Base-by-base conservation (phyloP, 768 basidiomycete genomes). In the Lactifluus rugatus region DNA sequence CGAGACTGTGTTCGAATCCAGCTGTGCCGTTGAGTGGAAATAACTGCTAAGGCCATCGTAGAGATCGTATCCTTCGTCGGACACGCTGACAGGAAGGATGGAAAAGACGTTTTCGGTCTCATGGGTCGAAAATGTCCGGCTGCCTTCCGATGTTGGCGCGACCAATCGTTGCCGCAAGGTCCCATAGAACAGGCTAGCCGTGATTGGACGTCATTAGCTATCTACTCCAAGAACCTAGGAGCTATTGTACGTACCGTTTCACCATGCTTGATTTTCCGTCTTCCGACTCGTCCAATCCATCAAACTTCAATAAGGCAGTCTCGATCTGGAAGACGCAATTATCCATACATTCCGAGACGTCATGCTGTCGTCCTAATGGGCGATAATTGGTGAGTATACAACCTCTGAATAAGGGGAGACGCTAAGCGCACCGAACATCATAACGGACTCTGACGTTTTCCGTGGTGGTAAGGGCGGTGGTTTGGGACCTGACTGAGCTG, bases 251-350 rank as follows among this genome's bases (percentile, higher is more conserved):
- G 31, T 36, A 93, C 93, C 85, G 77, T 71, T 93, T 92, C 47
- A 96, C 85, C 10, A 95, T 78, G 61, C 91, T 91, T 0, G 78
- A 79, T 66, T 82, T 83, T 54, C 83, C 82, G 39, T 77, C 76
- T 61, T 74, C 76, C 21, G 73, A 69, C 10, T 68, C 75, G 37
- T 72, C 72, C 42, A 72, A 65, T 9, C 76, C 80, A 51, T 81
- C 81, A 60, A 93, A 87, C 66, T 88, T 88, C 39, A 92, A 75
- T 48, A 92, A 70, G 1, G 93, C 93, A 4, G 91, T 87, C 71
- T 99, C 96, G 51, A 98, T 93, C 71, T 98, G 96, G 73, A 96
- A 96, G 78, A 99, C 88, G 74, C 94, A 94, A 66, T 98, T 98
- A 71, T 98, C 95, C 87, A 98, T 92, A 72, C 95, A 97, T 72